Conservation (phyloP, 2,329 filamentous ascomycete genomes). For the Lomentospora prolificans region DNA sequence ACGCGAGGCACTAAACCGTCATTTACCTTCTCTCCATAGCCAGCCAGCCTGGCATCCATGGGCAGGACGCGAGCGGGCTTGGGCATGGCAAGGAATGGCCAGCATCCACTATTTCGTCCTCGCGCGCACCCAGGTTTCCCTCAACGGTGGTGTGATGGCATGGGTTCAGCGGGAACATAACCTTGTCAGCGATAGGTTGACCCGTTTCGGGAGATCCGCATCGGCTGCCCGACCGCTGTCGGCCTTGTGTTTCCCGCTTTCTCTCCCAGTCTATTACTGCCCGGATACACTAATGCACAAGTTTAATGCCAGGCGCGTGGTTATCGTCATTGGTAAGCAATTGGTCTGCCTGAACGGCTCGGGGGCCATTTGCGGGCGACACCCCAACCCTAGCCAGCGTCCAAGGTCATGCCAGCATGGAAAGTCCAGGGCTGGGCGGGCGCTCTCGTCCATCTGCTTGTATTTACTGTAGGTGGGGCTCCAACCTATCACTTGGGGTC, state of each 20-base stretch:
- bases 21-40: background rate
- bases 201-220: slow-evolving; percentile 1
- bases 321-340: background rate
- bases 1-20: no score
- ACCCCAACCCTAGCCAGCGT: background rate
- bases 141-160: background rate
- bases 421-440: background rate
- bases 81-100: background rate
- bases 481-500: no score
- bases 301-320: background rate
- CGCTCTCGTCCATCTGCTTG: no score
- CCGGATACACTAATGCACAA: background rate
- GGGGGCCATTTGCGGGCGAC: background rate
- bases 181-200: background rate
- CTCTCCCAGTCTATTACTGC: background rate
- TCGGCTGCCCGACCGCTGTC: background rate
- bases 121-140: background rate
- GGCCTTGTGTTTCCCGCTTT: background rate
- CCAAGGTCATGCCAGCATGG: background rate
- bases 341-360: background rate
- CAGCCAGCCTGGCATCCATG: background rate
- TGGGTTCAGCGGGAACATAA: background rate
- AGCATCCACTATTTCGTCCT: background rate
- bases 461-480: no score
- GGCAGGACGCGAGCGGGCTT: background rate